Evolutionary conservation across 495 filamentous ascomycete genomes (phyloP).

Genomic region (Penicillium waksmanii): DNA sequence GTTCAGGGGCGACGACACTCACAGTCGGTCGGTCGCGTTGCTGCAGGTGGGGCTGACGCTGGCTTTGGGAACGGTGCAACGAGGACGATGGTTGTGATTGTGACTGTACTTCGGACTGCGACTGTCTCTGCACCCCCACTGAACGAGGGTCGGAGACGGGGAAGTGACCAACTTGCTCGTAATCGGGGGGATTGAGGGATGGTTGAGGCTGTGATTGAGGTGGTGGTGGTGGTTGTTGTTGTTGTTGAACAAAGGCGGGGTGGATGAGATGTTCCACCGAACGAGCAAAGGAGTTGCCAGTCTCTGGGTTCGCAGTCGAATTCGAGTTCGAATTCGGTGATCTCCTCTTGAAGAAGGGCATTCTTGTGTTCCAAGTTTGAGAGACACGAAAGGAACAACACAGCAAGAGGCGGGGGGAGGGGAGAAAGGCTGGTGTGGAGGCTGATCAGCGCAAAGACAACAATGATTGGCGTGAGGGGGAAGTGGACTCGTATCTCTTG

Average conservation of each 20-base stretch:
- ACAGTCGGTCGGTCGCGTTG: constrained; percentile 34
- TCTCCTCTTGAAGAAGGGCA: constrained; percentile 41
- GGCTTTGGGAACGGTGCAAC: constrained; percentile 36
- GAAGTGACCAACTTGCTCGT: constrained; percentile 18
- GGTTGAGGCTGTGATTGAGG: constrained; percentile 10
- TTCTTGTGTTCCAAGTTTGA: constrained; percentile 14
- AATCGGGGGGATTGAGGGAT: constrained; percentile 15
- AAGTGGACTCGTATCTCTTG: too few species aligned
- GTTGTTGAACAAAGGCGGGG: constrained; percentile 27
- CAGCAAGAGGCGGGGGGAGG: constrained; percentile 5
- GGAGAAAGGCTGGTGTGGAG: constrained; percentile 6
- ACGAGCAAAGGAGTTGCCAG: constrained; percentile 12
- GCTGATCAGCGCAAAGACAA: background rate
- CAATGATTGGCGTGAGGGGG: too few species aligned
- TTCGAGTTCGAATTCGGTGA: constrained; percentile 16
- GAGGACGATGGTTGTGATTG: constrained; percentile 14
- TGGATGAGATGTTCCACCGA: constrained; percentile 39
- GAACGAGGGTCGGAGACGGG: constrained; percentile 16
- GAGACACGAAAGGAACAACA: constrained; percentile 1
- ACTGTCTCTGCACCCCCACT: constrained; percentile 11
- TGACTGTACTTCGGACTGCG: constrained; percentile 21
- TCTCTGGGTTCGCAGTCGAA: background rate
- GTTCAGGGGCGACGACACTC: constrained; percentile 23
- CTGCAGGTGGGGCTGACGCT: constrained; percentile 31
- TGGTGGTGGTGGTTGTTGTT: background rate